Evolutionary conservation across 148 eudicot species (phyloP), one percentile per base, ranked within the genome.

Genomic region (Drosera capensis): DNA sequence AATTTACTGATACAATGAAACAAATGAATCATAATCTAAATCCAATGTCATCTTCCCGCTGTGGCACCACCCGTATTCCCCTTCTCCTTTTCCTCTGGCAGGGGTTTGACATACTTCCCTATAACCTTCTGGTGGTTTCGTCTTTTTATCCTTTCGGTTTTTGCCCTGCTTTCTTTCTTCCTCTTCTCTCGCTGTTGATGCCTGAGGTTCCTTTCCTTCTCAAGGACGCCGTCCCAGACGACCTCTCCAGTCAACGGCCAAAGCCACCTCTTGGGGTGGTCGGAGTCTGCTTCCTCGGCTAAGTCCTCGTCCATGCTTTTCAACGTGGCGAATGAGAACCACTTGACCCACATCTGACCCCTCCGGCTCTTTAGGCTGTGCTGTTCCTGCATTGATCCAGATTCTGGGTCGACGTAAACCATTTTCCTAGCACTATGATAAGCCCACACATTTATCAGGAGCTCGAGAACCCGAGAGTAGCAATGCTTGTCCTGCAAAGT

Each of bases 271-370:
- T 46, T 63, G 1, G 60, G 66, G 40, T 20, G 50, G 25, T 80
- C 93, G 0, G 82, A 51, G 61, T 90, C 97, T 0, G 70, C 72
- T 63, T 80, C 97, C 62, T 90, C 95, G 0, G 97, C 97, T 37
- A 90, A 61, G 52, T 90, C 97, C 62, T 84, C 95, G 14, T 90
- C 97, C 82, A 90, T 84, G 81, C 48, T 67, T 70, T 84, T 90
- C 14, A 90, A 65, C 18, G 77, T 69, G 53, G 44, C 54, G 34
- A 52, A 55, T 13, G 71, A 70, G 48, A 90, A 84, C 82, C 92
- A 90, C 40, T 90, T 80, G 9, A 84, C 51, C 97, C 97, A 90
- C 97, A 80, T 84, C 30, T 57, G 57, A 30, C 84, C 93, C 59
- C 66, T 67, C 45, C 97, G 56, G 20, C 23, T 65, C 65, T 73